Conservation (phyloP, 2,329 filamentous ascomycete species). For the Ophiocordyceps camponoti-saundersi region DNA sequence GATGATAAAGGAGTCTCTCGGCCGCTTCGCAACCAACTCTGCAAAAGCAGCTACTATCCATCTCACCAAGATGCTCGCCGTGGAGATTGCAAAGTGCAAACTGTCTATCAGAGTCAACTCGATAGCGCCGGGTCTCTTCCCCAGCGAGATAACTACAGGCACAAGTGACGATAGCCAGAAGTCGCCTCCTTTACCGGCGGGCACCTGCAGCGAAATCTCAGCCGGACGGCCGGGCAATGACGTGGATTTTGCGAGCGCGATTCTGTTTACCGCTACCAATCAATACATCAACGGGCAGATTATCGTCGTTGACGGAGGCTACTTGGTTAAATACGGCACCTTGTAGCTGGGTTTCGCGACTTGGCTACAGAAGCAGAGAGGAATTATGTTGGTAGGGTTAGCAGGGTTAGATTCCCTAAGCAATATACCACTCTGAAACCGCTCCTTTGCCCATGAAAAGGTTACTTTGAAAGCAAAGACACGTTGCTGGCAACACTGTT, state of each 20-base stretch:
- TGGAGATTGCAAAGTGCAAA: conserved; percentile 38
- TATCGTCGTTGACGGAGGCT: conserved; percentile 26
- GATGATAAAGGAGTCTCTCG: conserved; percentile 42
- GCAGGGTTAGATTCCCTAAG: no score
- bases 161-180: conserved; percentile 34
- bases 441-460: no score
- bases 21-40: conserved; percentile 49
- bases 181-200: conserved; percentile 2
- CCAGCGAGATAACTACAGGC: conserved; percentile 54
- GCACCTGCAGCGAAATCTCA: conserved; percentile 32
- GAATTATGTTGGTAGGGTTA: no score
- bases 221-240: conserved; percentile 50
- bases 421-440: no score
- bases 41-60: conserved; percentile 50
- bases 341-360: neutral
- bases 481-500: neutral
- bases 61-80: conserved; percentile 44
- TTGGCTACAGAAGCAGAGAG: neutral
- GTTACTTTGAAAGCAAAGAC: no score
- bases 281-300: conserved; percentile 28
- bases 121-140: conserved; percentile 55
- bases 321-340: conserved; percentile 5
- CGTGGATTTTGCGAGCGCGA: conserved; percentile 52
- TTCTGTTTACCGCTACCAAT: conserved; percentile 34
- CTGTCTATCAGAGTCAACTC: conserved; percentile 53